Evolutionary conservation across 148 eudicot species (phyloP), one percentile per base, ranked within the genome.

Genomic region (Camellia sinensis): DNA sequence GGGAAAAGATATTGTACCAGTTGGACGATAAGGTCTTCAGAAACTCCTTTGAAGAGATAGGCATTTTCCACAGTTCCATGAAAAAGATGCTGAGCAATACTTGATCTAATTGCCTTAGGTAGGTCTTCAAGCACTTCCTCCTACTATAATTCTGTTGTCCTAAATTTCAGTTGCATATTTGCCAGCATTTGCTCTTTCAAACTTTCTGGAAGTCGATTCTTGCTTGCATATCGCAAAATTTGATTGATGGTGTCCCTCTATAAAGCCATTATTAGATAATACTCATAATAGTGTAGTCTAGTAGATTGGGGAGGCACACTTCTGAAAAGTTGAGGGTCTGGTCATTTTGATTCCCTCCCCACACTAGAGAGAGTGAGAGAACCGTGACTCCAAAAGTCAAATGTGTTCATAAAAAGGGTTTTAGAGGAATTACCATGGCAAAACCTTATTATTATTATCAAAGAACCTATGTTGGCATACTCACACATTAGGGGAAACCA

Each of bases 41-140:
- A 87, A 18, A 84, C 84, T 72, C 80, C 86, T 84, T 84, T 80
- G 78, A 89, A 89, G 40, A 89, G 84, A 82, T 89, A 87, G 62
- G 87, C 71, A 6, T 87, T 82, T 56, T 87, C 89, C 13, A 87
- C 83, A 17, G 83, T 85, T 50, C 45, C 46, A 18, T 76, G 83
- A 53, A 89, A 89, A 44, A 89, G 88, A 82, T 87, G 88, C 78
- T 87, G 90, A 19, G 89, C 80, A 18, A 89, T 87, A 75, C 92
- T 82, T 48, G 92, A 83, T 85, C 92, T 82, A 54, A 89, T 89
- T 21, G 92, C 89, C 82, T 89, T 89, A 3, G 92, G 92, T n/a
- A 89, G 61, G 81, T 82, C 88, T 78, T 85, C 80, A 63, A 87
- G 86, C 50, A 87, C 88, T 80, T 85, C 87, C 80, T 89, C 89